These are phyloP conservation scores for Tylopilus intermedius DNA, from an alignment of 768 basidiomycete species.

Conservation along the genomic window DNA sequence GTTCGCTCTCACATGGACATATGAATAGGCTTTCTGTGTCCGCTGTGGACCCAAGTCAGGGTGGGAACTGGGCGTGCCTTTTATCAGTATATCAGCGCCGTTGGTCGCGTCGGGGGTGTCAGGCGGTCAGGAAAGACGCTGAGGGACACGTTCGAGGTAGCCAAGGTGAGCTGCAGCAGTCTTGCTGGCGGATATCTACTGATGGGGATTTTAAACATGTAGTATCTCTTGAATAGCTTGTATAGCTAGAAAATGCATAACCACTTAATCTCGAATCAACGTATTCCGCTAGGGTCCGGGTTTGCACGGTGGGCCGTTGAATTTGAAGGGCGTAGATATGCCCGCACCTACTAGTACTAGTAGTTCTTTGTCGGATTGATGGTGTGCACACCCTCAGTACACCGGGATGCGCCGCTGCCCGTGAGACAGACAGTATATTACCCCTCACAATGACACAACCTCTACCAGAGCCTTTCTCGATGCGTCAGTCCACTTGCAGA, in stretches of 20 bases:
- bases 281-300: too few relatives aligned
- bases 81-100: slow-evolving; percentile 92
- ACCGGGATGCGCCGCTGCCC: too few relatives aligned
- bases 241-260: too few relatives aligned
- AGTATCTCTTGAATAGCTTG: too few relatives aligned
- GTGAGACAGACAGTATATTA: too few relatives aligned
- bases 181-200: background rate
- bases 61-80: slow-evolving; percentile 88
- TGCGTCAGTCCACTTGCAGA: background rate
- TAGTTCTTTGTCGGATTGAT: too few relatives aligned
- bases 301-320: background rate
- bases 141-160: slow-evolving; percentile 95
- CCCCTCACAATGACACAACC: background rate
- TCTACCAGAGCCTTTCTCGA: background rate
- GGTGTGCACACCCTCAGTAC: too few relatives aligned
- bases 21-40: slow-evolving; percentile 14
- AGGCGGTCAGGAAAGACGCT: slow-evolving; percentile 94
- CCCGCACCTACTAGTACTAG: too few relatives aligned
- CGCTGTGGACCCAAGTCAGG: slow-evolving; percentile 3
- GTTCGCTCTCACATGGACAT: slow-evolving; percentile 23
- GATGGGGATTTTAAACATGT: background rate
- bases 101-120: slow-evolving; percentile 98
- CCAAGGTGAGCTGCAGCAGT: slow-evolving; percentile 55
- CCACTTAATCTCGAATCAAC: too few relatives aligned
- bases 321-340: background rate